Evolutionary conservation across 257 asterid genomes (phyloP).

Genomic region (Solanum gracilifrons): DNA sequence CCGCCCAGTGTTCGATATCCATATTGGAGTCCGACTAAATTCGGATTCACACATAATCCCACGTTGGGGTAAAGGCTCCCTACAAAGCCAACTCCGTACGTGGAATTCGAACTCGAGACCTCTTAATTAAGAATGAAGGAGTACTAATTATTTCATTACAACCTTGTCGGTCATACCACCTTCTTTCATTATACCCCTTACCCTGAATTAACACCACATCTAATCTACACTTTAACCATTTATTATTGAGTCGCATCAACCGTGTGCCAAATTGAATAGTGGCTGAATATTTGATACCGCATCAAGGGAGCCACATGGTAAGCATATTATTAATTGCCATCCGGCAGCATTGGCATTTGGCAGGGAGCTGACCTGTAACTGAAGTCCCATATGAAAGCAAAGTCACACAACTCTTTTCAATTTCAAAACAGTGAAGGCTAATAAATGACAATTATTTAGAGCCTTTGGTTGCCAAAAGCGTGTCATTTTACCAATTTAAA

Average conservation of each 20-base stretch:
- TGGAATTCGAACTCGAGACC: no score
- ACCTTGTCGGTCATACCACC: neutral
- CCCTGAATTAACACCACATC: neutral
- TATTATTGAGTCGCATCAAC: neutral
- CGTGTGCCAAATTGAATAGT: neutral
- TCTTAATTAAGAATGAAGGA: no score
- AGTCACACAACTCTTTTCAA: neutral
- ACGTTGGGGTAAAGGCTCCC: no score
- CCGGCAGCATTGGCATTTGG: neutral
- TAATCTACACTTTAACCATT: neutral
- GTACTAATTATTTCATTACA: no score
- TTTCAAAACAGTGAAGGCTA: neutral
- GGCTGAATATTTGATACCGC: neutral
- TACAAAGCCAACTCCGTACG: no score
- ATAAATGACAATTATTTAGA: neutral
- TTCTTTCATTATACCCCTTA: neutral
- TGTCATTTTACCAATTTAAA: neutral
- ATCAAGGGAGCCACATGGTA: neutral
- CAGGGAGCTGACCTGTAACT: neutral
- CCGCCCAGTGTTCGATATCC: no score
- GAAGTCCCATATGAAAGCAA: neutral
- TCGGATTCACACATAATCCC: fast-evolving
- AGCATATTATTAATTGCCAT: neutral
- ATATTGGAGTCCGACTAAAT: no score
- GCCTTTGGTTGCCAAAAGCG: neutral